Base-by-base conservation (phyloP, 2,329 filamentous ascomycete species). In the Tolypocladium nubicola region DNA sequence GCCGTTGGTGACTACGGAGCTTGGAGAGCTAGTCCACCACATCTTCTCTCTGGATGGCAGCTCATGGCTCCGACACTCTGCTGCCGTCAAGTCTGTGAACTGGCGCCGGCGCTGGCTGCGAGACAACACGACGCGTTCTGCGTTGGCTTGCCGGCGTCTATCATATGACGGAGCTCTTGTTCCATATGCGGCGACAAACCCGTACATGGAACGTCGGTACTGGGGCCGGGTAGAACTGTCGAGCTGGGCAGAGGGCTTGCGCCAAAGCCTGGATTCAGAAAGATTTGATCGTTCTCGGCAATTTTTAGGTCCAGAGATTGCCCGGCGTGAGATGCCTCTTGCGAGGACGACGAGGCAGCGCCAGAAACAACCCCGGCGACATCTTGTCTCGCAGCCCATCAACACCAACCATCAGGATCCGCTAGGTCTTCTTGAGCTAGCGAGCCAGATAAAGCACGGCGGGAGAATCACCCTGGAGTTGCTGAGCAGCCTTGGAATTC, bases 1-100 rank as follows among this genome's bases (percentile, higher is more conserved):
- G 60, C 93, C 93, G 1, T 77, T 97, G 5, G 73, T 89, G 3
- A 73, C 82, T 0, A 94, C 90, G 10, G 92, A 97, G 47, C 81
- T 97, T 2, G 66, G 71, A 6, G 71, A 75, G 10, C 76, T 97
- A 1, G 81, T 96, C n/a, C 76, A 84, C 10, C 82, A 83, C 21
- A 75, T 97, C 0, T 92, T 97, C 64, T 86, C 90, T 52, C 79
- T 81, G 4, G 86, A 93, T 52, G 91, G 88, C 40, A 82, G 91
- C 41, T 81, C 88, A 4, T 92, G 89, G 79, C 79, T 97, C 55
- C 85, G 93, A 35, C 87, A 97, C 70, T 81, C 86, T 1, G 86
- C 90, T 2, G 90, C 90, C 1, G 86, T 87, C 68, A 97, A 96
- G 68, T 87, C 90, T 61, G 72, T 95, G 14, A 76, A 82, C 54